These are phyloP conservation scores for Lathyrus aphaca DNA, from an alignment of 306 rosid species.

Conservation along the genomic window DNA sequence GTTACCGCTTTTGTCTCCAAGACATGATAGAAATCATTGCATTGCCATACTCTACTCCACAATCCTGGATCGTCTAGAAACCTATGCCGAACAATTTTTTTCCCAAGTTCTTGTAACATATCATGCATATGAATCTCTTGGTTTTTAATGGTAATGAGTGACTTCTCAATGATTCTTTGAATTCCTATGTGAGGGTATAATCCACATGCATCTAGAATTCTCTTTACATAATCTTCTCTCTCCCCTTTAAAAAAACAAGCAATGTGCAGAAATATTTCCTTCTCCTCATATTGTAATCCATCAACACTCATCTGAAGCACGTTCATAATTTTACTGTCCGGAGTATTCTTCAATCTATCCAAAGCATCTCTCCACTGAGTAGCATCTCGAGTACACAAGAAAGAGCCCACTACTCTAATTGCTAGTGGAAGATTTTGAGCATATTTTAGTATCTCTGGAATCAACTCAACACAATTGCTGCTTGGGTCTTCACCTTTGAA, in stretches of 20 bases:
- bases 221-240: background rate
- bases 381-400: too few species aligned
- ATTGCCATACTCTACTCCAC: slow-evolving; percentile 18
- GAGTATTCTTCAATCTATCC: too few species aligned
- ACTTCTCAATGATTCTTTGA: background rate
- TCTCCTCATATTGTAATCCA: background rate
- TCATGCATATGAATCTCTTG: slow-evolving; percentile 29
- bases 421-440: too few species aligned
- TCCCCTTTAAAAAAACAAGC: slow-evolving; percentile 15
- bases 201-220: slow-evolving; percentile 1
- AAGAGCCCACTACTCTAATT: too few species aligned
- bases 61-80: background rate
- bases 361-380: too few species aligned
- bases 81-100: background rate
- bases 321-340: too few species aligned
- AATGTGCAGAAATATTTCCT: background rate
- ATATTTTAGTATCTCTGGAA: too few species aligned
- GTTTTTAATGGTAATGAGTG: slow-evolving; percentile 16
- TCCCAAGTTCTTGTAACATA: slow-evolving; percentile 18
- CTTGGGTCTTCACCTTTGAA: background rate
- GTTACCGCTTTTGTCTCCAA: background rate
- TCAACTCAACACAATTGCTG: background rate
- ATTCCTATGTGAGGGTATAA: slow-evolving; percentile 6
- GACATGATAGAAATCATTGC: background rate
- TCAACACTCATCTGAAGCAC: too few species aligned